Conservation (phyloP, 1,139 yeast genomes). For the Keqinozyma sinolaborantium region DNA sequence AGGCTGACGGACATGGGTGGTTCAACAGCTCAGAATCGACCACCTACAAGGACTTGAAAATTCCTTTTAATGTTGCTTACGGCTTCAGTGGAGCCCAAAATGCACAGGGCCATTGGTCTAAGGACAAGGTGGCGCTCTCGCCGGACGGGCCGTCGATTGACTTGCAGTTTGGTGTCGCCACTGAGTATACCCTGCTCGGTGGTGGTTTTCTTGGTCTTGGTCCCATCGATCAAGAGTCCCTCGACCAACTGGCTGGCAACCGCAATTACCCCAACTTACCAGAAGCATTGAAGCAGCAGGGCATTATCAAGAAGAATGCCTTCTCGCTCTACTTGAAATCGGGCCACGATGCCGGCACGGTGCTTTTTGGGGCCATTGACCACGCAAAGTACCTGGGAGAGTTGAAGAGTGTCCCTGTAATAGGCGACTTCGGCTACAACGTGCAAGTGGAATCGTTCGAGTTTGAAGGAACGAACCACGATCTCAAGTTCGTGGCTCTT, state of each 20-base stretch:
- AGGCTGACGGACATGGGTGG: too few relatives aligned
- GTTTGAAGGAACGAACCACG: too few relatives aligned
- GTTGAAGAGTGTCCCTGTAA: slow-evolving; percentile 10
- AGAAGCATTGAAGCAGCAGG: slow-evolving; percentile 20
- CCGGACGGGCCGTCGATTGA: slow-evolving; percentile 4
- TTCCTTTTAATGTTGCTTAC: too few relatives aligned
- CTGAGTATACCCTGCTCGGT: neutral
- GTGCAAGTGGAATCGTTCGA: too few relatives aligned
- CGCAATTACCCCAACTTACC: slow-evolving; percentile 29
- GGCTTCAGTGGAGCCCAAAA: too few relatives aligned
- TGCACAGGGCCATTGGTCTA: slow-evolving; percentile 6
- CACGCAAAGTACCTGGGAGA: slow-evolving; percentile 37
- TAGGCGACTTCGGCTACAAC: too few relatives aligned
- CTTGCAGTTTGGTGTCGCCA: slow-evolving; percentile 7
- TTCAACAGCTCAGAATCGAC: too few relatives aligned
- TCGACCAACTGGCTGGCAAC: too few relatives aligned
- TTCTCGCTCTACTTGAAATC: slow-evolving; percentile 33
- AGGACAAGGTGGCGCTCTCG: slow-evolving; percentile 5
- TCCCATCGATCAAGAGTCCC: too few relatives aligned
- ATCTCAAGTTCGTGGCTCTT: too few relatives aligned
- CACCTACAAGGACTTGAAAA: too few relatives aligned
- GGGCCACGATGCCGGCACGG: slow-evolving; percentile 24
- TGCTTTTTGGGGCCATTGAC: slow-evolving; percentile 49
- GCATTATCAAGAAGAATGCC: too few relatives aligned
- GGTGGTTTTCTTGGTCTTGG: slow-evolving; percentile 4